A percentile compares a stretch with the other conserved stretches of the same genome.
These are phyloP conservation scores for Penicillium glabrum DNA, from an alignment of 2,329 filamentous ascomycete genomes.

Conservation along the genomic window DNA sequence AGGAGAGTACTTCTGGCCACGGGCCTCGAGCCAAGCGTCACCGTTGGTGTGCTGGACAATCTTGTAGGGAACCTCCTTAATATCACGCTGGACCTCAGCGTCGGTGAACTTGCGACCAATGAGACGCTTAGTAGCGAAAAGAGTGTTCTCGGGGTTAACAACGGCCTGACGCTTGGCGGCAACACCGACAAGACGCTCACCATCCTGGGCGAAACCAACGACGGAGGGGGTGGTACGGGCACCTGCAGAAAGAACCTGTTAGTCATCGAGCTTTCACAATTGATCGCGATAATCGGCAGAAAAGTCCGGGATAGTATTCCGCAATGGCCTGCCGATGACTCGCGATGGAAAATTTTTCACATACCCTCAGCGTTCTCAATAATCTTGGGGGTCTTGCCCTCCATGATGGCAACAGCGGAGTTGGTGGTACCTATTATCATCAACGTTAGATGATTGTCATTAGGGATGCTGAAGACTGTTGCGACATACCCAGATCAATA, in stretches of 20 bases:
- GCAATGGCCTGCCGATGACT: neutral
- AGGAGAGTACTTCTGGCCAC: conserved; percentile 92
- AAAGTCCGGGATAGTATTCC: neutral
- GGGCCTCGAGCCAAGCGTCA: conserved; percentile 92
- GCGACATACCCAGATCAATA: conserved; percentile 83
- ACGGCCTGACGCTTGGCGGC: conserved; percentile 97
- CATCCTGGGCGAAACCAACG: conserved; percentile 92
- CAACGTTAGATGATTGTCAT: conserved; percentile 14
- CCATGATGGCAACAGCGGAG: conserved; percentile 96
- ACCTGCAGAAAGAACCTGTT: conserved; percentile 52
- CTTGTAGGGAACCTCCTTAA: conserved; percentile 98
- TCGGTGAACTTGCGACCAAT: conserved; percentile 98
- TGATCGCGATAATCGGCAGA: neutral
- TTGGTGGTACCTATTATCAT: conserved; percentile 74
- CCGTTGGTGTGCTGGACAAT: conserved; percentile 96
- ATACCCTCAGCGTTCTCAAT: conserved; percentile 96
- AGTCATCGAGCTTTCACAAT: conserved; percentile 7
- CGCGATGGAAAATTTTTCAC: conserved; percentile 22
- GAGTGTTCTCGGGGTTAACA: conserved; percentile 97
- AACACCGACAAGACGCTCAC: conserved; percentile 94
- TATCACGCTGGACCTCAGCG: conserved; percentile 88
- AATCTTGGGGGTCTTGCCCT: conserved; percentile 91
- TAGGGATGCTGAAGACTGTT: neutral
- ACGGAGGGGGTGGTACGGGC: conserved; percentile 90
- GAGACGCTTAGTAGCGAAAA: conserved; percentile 97